Evolutionary conservation across 2,329 filamentous ascomycete species (phyloP).

Genomic region (Fusarium sp.): DNA sequence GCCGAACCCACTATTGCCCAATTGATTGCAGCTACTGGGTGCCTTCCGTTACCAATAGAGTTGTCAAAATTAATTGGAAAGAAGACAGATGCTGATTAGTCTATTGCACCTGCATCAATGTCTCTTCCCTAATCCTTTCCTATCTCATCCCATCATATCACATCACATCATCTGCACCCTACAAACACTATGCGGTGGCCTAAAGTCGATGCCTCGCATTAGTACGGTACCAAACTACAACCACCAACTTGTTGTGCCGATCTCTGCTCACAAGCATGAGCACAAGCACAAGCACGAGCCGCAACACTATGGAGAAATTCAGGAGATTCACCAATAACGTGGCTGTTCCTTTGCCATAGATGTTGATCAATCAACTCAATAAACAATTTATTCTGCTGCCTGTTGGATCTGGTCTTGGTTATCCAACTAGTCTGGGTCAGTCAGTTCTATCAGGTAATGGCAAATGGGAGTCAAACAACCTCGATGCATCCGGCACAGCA

Average conservation of each 20-base stretch:
- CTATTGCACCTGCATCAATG: not conserved
- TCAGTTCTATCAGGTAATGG: slow-evolving; percentile 12
- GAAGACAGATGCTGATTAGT: not conserved
- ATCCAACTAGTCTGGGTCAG: not conserved
- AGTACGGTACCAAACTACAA: slow-evolving; percentile 5
- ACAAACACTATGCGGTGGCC: slow-evolving; percentile 17
- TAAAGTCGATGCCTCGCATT: slow-evolving; percentile 31
- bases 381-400: slow-evolving; percentile 32
- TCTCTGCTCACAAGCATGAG: slow-evolving; percentile 20
- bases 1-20: not conserved
- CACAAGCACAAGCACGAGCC: slow-evolving; percentile 32
- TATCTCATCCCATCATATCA: not conserved
- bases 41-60: not conserved
- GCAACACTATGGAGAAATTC: slow-evolving; percentile 15
- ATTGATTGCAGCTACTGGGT: not conserved
- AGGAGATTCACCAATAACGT: slow-evolving; percentile 16
- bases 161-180: slow-evolving; percentile 13
- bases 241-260: slow-evolving; percentile 5
- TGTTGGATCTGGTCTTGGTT: slow-evolving; percentile 6
- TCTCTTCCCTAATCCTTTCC: not conserved
- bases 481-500: slow-evolving; percentile 2
- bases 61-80: not conserved
- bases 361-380: slow-evolving; percentile 14
- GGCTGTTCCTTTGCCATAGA: not conserved
- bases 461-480: slow-evolving; percentile 13